Conservation (phyloP, 1,139 yeast genomes). For the Candida sojae region DNA sequence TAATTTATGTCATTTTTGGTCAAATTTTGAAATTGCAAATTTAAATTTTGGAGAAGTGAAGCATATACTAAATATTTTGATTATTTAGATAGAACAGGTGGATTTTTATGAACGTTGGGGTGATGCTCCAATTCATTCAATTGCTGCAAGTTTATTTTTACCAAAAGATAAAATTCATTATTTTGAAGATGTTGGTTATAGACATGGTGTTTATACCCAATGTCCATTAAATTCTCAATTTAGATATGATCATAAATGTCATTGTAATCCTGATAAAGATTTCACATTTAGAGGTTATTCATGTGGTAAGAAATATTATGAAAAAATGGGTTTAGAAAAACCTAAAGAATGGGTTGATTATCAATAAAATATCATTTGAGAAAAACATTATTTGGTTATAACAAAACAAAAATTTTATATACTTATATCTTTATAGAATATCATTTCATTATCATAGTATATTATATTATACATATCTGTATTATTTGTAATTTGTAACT, state of each 20-base stretch:
- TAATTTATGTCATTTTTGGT: slow-evolving; percentile 89
- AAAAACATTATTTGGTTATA: neutral
- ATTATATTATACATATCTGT: no score
- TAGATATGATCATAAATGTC: slow-evolving; percentile 49
- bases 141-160: slow-evolving; percentile 76
- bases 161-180: slow-evolving; percentile 74
- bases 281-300: slow-evolving; percentile 58
- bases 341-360: slow-evolving; percentile 45
- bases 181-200: slow-evolving; percentile 87
- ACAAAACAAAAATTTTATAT: no score
- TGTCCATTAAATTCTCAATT: slow-evolving; percentile 71
- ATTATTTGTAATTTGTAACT: no score
- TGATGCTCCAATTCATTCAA: slow-evolving; percentile 89
- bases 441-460: no score
- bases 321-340: slow-evolving; percentile 40
- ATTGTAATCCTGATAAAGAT: slow-evolving; percentile 51
- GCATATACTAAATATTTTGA: slow-evolving; percentile 66
- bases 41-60: slow-evolving; percentile 65
- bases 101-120: slow-evolving; percentile 94
- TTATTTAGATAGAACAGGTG: slow-evolving; percentile 68
- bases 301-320: slow-evolving; percentile 53
- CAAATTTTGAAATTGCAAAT: slow-evolving; percentile 88
- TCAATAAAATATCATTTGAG: slow-evolving; percentile 13
- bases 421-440: no score
- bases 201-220: slow-evolving; percentile 76